Evolutionary conservation across 352 stramenopile genomes (phyloP), one percentile per base, ranked within the genome.

Genomic region (Phytophthora tentaculata): DNA sequence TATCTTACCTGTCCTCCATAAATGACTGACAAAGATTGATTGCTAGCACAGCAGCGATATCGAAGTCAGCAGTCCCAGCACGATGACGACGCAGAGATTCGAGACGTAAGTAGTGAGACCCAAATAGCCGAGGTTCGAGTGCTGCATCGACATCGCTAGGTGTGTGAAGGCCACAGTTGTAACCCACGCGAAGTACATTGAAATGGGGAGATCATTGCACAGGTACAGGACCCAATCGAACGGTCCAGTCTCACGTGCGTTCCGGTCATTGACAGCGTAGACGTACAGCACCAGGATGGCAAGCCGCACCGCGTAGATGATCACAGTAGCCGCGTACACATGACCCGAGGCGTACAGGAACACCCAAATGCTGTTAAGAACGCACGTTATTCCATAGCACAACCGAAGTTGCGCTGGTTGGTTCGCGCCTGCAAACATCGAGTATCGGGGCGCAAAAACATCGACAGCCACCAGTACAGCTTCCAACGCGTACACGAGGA

Each of bases 141-240:
- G 63, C 61, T 94, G 86, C 60, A 92, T 79, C 24, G 83, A 73
- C 74, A 92, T 88, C 23, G 86, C 83, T 20, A 92, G 32, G 39
- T 92, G 73, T 10, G 79, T 83, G 56, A 92, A 89, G 48, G 83
- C 81, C 10, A 82, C 67, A 41, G 78, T 86, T 1, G 84, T 92
- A 50, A 94, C 83, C 86, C 86, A 94, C 9, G 77, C 80, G 72
- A 94, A 91, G 71, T 94, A 94, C 65, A 88, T 66, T 9, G 84
- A 84, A 63, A 92, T 84, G 13, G 86, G 81, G 19, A 92, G 61
- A 53, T 92, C 83, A 48, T 88, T 92, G 74, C 84, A 92, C 35
- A 89, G 32, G 69, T 92, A 92, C 26, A 80, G 41, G n/a, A 74
- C 67, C 86, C 86, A 94, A 58, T 91, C 79, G 56, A 88, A 83